Evolutionary conservation across 352 stramenopile genomes (phyloP).

Genomic region (Pythium folliculosum): DNA sequence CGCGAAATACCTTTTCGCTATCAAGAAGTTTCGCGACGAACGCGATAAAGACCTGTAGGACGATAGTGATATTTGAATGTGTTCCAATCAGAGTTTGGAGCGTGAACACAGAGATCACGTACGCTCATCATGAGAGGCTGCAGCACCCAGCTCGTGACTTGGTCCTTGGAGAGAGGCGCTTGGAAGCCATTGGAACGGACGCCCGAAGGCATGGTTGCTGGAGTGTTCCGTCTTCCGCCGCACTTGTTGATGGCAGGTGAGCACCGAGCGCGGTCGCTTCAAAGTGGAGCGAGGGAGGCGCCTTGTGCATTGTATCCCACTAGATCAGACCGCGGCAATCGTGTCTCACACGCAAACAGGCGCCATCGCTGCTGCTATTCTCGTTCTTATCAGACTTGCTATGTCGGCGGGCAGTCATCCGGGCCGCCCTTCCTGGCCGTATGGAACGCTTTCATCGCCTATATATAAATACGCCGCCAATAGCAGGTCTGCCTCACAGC

Average conservation of each 20-base stretch:
- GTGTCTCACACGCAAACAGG: not conserved
- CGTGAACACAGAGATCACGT: not conserved
- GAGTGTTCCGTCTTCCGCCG: too few relatives aligned
- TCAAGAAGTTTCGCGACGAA: conserved; percentile 64
- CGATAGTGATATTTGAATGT: not conserved
- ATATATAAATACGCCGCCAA: conserved; percentile 28
- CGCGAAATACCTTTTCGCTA: conserved; percentile 17
- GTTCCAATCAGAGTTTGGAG: not conserved
- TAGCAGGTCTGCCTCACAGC: conserved; percentile 23
- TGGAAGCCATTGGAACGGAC: conserved; percentile 61
- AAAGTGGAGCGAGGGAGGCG: not conserved
- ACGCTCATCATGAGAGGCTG: conserved; percentile 74
- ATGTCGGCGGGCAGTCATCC: not conserved
- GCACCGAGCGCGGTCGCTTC: not conserved
- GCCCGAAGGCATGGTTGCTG: conserved; percentile 5
- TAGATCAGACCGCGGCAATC: not conserved
- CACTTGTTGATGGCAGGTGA: not conserved
- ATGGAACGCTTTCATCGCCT: not conserved
- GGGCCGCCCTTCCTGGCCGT: too few relatives aligned
- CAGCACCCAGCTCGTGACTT: conserved; percentile 75
- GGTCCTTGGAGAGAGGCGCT: conserved; percentile 76
- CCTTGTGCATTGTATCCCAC: not conserved
- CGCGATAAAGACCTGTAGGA: conserved; percentile 44
- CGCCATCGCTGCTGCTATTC: conserved; percentile 5
- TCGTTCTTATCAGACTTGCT: conserved; percentile 13